These are phyloP conservation scores for Tricholoma bakamatsutake DNA, from an alignment of 768 basidiomycete species.

Conservation along the genomic window DNA sequence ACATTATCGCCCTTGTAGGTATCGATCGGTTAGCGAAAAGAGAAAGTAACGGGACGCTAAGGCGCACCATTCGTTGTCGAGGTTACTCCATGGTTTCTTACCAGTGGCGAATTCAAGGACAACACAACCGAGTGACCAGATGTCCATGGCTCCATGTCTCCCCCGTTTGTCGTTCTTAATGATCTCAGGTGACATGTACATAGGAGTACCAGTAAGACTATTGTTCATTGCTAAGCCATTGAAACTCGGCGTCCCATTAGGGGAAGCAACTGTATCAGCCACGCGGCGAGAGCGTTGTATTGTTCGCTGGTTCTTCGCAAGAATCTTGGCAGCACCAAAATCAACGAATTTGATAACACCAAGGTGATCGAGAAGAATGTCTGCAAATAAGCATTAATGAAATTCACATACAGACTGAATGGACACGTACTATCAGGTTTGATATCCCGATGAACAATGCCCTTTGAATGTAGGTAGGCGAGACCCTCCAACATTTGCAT, in stretches of 20 bases:
- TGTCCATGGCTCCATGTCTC: constrained; percentile 92
- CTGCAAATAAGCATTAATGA: constrained; percentile 34
- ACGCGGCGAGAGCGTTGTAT: constrained; percentile 67
- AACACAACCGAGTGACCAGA: constrained; percentile 98
- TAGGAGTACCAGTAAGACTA: constrained; percentile 93
- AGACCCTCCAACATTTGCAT: constrained; percentile 96
- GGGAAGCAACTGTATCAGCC: constrained; percentile 31
- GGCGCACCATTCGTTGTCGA: constrained; percentile 95
- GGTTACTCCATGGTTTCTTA: constrained; percentile 96
- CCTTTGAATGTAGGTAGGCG: constrained; percentile 87
- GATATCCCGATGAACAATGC: constrained; percentile 93
- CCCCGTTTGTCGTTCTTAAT: constrained; percentile 92
- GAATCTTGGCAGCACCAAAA: constrained; percentile 95
- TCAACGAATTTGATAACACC: constrained; percentile 97
- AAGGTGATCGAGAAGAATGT: constrained; percentile 85
- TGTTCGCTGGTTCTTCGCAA: constrained; percentile 84
- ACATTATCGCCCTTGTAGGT: constrained; percentile 92
- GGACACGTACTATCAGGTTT: constrained; percentile 90
- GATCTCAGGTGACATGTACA: constrained; percentile 99
- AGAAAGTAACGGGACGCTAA: background rate
- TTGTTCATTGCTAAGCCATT: constrained; percentile 61
- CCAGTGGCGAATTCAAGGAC: constrained; percentile 95
- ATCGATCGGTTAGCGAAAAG: background rate
- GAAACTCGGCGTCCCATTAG: constrained; percentile 25
- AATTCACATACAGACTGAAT: background rate